Evolutionary conservation across 78 protist species (phyloP).

Genomic region (Protostelium mycophagum): DNA sequence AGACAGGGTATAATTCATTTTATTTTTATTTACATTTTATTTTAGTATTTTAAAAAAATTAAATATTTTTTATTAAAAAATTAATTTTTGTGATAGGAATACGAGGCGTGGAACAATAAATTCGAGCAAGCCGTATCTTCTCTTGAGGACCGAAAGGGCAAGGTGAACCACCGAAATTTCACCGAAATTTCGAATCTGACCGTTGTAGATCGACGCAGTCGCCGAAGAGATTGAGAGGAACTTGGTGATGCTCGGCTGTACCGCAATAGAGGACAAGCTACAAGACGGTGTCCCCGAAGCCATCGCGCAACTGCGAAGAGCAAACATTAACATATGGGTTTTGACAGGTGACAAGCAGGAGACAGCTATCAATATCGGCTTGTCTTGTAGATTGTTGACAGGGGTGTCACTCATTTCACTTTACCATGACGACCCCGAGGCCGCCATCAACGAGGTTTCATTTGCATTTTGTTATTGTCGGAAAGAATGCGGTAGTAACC

Average conservation of each 20-base stretch:
- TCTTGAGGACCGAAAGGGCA: slow-evolving; percentile 17
- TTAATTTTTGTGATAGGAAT: too few species aligned
- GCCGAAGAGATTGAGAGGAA: slow-evolving; percentile 65
- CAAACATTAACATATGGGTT: slow-evolving; percentile 88
- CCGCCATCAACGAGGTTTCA: background rate
- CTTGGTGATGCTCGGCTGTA: slow-evolving; percentile 73
- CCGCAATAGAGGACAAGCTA: slow-evolving; percentile 90
- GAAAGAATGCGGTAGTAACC: background rate
- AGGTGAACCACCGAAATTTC: too few species aligned
- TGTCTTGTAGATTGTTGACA: slow-evolving; percentile 38
- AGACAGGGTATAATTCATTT: slow-evolving; percentile 34
- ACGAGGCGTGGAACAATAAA: slow-evolving; percentile 13
- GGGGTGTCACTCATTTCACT: slow-evolving; percentile 11
- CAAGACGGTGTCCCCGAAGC: slow-evolving; percentile 85
- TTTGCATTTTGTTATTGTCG: background rate
- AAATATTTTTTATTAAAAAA: too few species aligned
- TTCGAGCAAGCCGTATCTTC: slow-evolving; percentile 38
- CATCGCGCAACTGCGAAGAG: slow-evolving; percentile 46
- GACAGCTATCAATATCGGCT: slow-evolving; percentile 94
- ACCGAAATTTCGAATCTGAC: background rate
- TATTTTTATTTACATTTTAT: too few species aligned
- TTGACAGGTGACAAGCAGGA: slow-evolving; percentile 97
- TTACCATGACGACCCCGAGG: slow-evolving; percentile 15
- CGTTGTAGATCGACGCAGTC: background rate
- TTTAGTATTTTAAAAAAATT: too few species aligned